Evolutionary conservation across 2,329 filamentous ascomycete genomes (phyloP).

Genomic region (Ceratocystis variospora): DNA sequence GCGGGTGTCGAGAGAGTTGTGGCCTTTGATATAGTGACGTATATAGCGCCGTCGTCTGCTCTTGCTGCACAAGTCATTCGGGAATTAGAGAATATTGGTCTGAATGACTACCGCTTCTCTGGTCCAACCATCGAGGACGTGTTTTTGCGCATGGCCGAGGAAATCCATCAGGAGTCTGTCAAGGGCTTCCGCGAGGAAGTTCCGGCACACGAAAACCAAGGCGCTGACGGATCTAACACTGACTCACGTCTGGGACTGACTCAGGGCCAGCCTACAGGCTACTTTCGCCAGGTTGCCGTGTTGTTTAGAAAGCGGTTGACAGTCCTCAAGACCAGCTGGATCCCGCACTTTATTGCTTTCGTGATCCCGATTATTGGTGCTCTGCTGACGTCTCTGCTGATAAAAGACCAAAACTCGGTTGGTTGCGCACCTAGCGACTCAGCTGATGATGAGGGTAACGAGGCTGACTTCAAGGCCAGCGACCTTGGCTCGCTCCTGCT

Average conservation of each 20-base stretch:
- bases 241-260: slow-evolving; percentile 40
- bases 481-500: slow-evolving; percentile 22
- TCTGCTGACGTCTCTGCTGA: slow-evolving; percentile 63
- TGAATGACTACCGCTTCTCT: slow-evolving; percentile 70
- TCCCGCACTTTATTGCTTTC: slow-evolving; percentile 62
- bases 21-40: slow-evolving; percentile 58
- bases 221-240: slow-evolving; percentile 20
- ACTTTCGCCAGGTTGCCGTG: slow-evolving; percentile 55
- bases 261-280: slow-evolving; percentile 56
- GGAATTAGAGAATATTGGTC: slow-evolving; percentile 49
- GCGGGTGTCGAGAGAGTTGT: slow-evolving; percentile 43
- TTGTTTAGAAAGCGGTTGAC: slow-evolving; percentile 66
- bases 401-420: slow-evolving; percentile 37
- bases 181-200: slow-evolving; percentile 28
- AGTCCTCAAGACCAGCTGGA: slow-evolving; percentile 63
- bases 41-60: slow-evolving; percentile 54
- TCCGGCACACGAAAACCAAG: slow-evolving; percentile 20
- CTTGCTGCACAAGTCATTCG: slow-evolving; percentile 59
- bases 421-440: slow-evolving; percentile 28
- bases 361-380: slow-evolving; percentile 67
- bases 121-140: slow-evolving; percentile 89
- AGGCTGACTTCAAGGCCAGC: slow-evolving; percentile 26
- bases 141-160: slow-evolving; percentile 73
- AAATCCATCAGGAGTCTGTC: slow-evolving; percentile 37
- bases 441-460: slow-evolving; percentile 25